phyloP scores from a whole-genome alignment of 1,284 basidiomycete species.

The Porodaedalea pini region DNA sequence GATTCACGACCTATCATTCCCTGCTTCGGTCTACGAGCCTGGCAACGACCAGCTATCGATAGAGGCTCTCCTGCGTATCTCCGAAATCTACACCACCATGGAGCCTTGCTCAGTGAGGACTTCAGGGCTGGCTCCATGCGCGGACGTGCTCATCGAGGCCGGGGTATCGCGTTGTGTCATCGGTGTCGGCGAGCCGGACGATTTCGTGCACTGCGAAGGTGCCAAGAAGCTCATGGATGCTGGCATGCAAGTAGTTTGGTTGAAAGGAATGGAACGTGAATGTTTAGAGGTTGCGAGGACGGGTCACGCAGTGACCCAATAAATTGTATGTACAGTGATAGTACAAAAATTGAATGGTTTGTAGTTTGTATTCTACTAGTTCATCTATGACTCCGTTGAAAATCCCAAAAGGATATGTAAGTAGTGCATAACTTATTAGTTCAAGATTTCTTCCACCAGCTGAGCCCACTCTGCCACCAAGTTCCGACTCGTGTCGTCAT shows the following conservation, averaged over 20 bases:
- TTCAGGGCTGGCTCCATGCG: slow-evolving; percentile 85
- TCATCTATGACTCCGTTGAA: not conserved
- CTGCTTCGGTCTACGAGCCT: slow-evolving; percentile 25
- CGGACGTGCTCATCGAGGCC: slow-evolving; percentile 77
- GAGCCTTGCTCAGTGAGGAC: slow-evolving; percentile 94
- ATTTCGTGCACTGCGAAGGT: slow-evolving; percentile 94
- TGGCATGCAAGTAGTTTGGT: slow-evolving; percentile 74
- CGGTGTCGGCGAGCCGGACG: slow-evolving; percentile 89
- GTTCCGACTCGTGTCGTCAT: slow-evolving; percentile 28
- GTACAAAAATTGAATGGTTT: not conserved
- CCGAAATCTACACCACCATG: slow-evolving; percentile 91
- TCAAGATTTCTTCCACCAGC: slow-evolving; percentile 27
- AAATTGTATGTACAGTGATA: not conserved
- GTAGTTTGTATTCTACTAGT: not conserved
- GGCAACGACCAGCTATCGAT: slow-evolving; percentile 29
- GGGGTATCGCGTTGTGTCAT: slow-evolving; percentile 78
- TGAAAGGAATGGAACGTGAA: slow-evolving; percentile 67
- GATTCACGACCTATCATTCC: slow-evolving; percentile 43
- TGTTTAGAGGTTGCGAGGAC: slow-evolving; percentile 73
- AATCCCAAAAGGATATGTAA: not conserved
- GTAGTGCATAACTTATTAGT: not conserved
- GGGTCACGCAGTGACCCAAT: not conserved
- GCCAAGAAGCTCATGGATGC: slow-evolving; percentile 71
- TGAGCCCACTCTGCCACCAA: slow-evolving; percentile 26
- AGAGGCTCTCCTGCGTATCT: slow-evolving; percentile 48